Evolutionary conservation across 2,329 filamentous ascomycete genomes (phyloP).

Genomic region (Botrytis medusae): DNA sequence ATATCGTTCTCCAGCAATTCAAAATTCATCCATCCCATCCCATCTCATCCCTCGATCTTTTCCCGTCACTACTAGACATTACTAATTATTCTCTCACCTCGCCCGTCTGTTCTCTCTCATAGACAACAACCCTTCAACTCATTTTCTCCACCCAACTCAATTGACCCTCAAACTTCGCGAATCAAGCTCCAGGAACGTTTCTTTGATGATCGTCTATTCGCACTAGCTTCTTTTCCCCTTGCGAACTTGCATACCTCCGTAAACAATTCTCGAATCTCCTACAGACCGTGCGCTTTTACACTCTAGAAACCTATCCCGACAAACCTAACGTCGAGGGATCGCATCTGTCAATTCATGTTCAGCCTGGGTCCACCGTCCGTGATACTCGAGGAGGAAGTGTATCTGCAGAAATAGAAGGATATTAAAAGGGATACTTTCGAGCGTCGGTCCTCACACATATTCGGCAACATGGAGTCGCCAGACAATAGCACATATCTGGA

Average conservation of each 20-base stretch:
- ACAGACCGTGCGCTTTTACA: slow-evolving; percentile 16
- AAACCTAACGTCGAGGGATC: slow-evolving; percentile 30
- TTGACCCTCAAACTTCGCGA: slow-evolving; percentile 1
- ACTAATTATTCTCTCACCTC: not conserved
- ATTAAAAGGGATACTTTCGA: slow-evolving; percentile 23
- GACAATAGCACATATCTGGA: slow-evolving; percentile 50
- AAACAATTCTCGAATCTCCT: slow-evolving; percentile 19
- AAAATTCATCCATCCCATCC: slow-evolving; percentile 4
- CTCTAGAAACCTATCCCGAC: slow-evolving; percentile 16
- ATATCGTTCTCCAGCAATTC: not conserved
- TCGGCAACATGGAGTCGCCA: slow-evolving; percentile 52
- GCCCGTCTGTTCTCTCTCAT: not conserved
- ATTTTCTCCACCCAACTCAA: slow-evolving; percentile 15
- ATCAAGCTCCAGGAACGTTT: slow-evolving; percentile 19
- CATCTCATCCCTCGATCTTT: not conserved
- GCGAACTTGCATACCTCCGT: slow-evolving; percentile 19
- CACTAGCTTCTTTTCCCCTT: slow-evolving; percentile 18
- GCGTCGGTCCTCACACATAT: slow-evolving; percentile 22
- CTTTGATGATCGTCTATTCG: slow-evolving; percentile 18
- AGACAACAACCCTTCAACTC: not conserved
- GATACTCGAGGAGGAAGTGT: slow-evolving; percentile 33
- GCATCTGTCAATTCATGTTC: slow-evolving; percentile 35
- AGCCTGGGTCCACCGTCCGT: slow-evolving; percentile 26
- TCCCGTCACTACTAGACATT: not conserved
- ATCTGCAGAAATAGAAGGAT: slow-evolving; percentile 27